Evolutionary conservation across 225 moss, liverwort and hornwort species (phyloP).

Genomic region (Bryoerythrophyllum caledonicum): DNA sequence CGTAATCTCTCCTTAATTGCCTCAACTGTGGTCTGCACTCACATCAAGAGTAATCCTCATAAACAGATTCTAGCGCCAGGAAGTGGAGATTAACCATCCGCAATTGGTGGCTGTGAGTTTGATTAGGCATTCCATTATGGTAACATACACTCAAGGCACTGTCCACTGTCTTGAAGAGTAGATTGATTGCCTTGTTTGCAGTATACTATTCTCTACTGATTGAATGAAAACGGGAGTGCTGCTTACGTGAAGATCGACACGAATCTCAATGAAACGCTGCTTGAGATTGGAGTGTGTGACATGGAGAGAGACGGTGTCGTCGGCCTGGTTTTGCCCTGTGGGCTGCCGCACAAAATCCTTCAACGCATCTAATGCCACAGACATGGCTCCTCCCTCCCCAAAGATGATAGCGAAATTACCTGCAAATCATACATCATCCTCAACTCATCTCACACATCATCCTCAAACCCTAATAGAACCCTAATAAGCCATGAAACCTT

Average conservation of each 20-base stretch:
- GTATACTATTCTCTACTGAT: too few species aligned
- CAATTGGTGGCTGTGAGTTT: too few species aligned
- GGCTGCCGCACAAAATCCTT: constrained; percentile 85
- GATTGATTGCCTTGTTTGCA: too few species aligned
- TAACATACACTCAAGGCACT: too few species aligned
- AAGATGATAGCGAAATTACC: neutral
- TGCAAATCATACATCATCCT: neutral
- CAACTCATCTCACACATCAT: too few species aligned
- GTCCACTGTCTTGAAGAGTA: too few species aligned
- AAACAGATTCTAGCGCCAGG: neutral
- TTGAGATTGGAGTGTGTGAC: constrained; percentile 94
- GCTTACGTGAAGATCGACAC: constrained; percentile 88
- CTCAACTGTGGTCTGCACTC: constrained; percentile 71
- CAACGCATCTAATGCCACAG: constrained; percentile 55
- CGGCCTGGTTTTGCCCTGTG: constrained; percentile 88
- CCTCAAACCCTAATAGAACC: too few species aligned
- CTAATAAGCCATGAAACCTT: too few species aligned
- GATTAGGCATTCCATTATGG: too few species aligned
- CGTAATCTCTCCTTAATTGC: constrained; percentile 85
- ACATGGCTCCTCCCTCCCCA: constrained; percentile 38
- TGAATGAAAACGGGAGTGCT: neutral
- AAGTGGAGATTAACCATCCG: too few species aligned
- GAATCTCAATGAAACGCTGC: constrained; percentile 84
- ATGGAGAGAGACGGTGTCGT: constrained; percentile 84
- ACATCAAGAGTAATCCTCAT: neutral